These are phyloP conservation scores for Dothistroma septosporum DNA, from an alignment of 2,329 filamentous ascomycete species.

Conservation along the genomic window DNA sequence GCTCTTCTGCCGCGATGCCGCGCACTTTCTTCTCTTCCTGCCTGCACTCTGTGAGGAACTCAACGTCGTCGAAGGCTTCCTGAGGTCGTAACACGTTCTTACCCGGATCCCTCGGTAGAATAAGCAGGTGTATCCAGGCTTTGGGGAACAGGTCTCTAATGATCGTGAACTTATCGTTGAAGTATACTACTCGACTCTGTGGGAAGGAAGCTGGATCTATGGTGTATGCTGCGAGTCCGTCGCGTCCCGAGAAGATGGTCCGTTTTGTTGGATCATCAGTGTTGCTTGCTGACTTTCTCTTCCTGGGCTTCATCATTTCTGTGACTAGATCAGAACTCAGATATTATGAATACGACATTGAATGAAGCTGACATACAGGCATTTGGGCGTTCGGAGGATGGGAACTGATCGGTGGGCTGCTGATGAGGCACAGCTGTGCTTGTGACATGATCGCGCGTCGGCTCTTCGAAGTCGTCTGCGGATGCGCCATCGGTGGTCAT, in stretches of 20 bases:
- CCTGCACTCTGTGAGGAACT: slow-evolving; percentile 63
- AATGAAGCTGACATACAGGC: slow-evolving; percentile 28
- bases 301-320: slow-evolving; percentile 44
- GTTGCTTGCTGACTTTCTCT: slow-evolving; percentile 24
- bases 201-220: slow-evolving; percentile 58
- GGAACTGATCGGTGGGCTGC: slow-evolving; percentile 11
- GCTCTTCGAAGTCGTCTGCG: slow-evolving; percentile 21
- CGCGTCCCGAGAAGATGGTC: slow-evolving; percentile 47
- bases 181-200: slow-evolving; percentile 58
- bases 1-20: slow-evolving; percentile 66
- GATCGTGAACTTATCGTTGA: slow-evolving; percentile 65
- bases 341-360: slow-evolving; percentile 7
- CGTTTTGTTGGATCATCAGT: slow-evolving; percentile 27
- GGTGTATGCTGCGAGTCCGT: slow-evolving; percentile 66
- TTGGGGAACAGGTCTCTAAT: slow-evolving; percentile 87
- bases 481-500: slow-evolving; percentile 15
- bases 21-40: slow-evolving; percentile 60
- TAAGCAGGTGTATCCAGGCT: slow-evolving; percentile 74
- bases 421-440: slow-evolving; percentile 16
- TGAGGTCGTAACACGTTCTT: slow-evolving; percentile 68
- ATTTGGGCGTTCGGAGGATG: slow-evolving; percentile 33
- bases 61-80: slow-evolving; percentile 65
- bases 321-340: slow-evolving; percentile 38
- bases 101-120: slow-evolving; percentile 68
- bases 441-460: slow-evolving; percentile 10